These are phyloP conservation scores for Spiromastix sp. DNA, from an alignment of 2,329 filamentous ascomycete genomes.

Conservation along the genomic window DNA sequence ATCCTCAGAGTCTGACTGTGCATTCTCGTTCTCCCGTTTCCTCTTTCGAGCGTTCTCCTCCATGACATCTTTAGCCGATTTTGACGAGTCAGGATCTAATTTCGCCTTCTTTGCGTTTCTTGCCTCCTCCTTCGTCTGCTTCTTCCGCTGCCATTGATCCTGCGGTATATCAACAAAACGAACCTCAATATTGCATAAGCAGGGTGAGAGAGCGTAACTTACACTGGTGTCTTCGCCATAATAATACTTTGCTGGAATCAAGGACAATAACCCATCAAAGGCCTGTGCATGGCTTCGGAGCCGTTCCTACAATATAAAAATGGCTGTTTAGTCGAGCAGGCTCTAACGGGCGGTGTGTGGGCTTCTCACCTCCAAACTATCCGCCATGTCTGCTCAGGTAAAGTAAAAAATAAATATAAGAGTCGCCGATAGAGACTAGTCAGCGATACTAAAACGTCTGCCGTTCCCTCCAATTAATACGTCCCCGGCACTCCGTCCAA, in stretches of 20 bases:
- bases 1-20: constrained; percentile 36
- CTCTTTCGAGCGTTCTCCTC: constrained; percentile 74
- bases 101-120: constrained; percentile 76
- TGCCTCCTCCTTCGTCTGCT: constrained; percentile 87
- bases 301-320: constrained; percentile 33
- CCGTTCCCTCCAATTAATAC: too few relatives aligned
- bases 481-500: too few relatives aligned
- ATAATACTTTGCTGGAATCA: constrained; percentile 85
- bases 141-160: constrained; percentile 92
- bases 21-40: constrained; percentile 55
- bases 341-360: neutral
- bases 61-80: constrained; percentile 87
- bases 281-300: constrained; percentile 53
- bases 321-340: constrained; percentile 1
- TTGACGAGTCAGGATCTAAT: constrained; percentile 80
- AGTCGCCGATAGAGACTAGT: too few relatives aligned
- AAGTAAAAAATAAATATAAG: constrained; percentile 1
- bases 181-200: constrained; percentile 6
- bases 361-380: constrained; percentile 13
- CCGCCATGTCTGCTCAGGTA: constrained; percentile 8
- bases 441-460: too few relatives aligned
- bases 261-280: constrained; percentile 75
- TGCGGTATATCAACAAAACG: constrained; percentile 28
- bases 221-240: constrained; percentile 78
- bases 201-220: constrained; percentile 34